Evolutionary conservation across 768 basidiomycete genomes (phyloP).

Genomic region (Panus rudis): DNA sequence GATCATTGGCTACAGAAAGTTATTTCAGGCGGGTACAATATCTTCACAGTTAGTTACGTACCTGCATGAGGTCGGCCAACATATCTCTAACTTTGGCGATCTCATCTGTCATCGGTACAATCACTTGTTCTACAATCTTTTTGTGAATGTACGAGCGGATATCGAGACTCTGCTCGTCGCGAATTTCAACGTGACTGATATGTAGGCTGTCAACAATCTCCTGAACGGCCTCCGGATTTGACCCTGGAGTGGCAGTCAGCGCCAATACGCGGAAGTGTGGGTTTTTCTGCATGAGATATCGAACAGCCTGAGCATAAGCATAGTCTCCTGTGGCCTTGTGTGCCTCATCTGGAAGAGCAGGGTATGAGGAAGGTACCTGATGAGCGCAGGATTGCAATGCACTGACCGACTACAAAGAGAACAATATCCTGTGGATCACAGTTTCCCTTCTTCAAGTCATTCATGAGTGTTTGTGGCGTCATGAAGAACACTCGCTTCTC

Average conservation of each 20-base stretch:
- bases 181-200: constrained; percentile 91
- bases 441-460: constrained; percentile 67
- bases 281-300: constrained; percentile 90
- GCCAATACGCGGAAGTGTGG: constrained; percentile 90
- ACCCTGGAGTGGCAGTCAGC: constrained; percentile 91
- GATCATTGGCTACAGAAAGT: constrained; percentile 27
- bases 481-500: constrained; percentile 88
- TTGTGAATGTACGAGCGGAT: constrained; percentile 79
- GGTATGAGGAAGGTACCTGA: background rate
- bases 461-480: constrained; percentile 92
- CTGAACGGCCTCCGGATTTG: constrained; percentile 83
- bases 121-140: constrained; percentile 79
- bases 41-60: constrained; percentile 27
- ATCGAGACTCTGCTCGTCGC: constrained; percentile 87
- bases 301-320: constrained; percentile 83
- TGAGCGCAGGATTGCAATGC: background rate
- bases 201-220: constrained; percentile 86
- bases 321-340: constrained; percentile 93
- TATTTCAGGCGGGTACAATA: background rate
- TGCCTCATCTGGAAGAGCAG: constrained; percentile 68
- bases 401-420: constrained; percentile 78
- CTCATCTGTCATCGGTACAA: constrained; percentile 66
- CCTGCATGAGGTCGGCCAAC: constrained; percentile 69
- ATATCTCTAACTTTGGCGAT: constrained; percentile 60
- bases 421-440: constrained; percentile 79